A percentile compares a stretch with the other conserved stretches of the same genome.
Conservation (phyloP, 768 basidiomycete species). For the Trametes coccinea region DNA sequence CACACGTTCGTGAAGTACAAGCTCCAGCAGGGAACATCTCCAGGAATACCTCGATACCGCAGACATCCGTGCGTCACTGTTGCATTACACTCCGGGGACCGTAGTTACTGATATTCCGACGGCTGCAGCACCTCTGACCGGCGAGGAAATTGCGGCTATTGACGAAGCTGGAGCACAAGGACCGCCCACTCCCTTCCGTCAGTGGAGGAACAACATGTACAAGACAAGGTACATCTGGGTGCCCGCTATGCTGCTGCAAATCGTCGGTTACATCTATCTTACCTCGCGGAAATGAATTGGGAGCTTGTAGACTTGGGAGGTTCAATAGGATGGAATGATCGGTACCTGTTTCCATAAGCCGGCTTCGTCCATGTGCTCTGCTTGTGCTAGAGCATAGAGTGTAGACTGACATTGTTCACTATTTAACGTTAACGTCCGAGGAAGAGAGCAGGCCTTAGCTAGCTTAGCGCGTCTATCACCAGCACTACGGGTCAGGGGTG, state of each 20-base stretch:
- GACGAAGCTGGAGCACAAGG: slow-evolving; percentile 62
- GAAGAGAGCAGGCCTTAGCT: neutral
- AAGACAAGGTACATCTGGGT: slow-evolving; percentile 3
- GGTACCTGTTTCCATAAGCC: neutral
- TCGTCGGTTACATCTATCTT: slow-evolving; percentile 1
- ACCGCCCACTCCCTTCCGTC: slow-evolving; percentile 33
- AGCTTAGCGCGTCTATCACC: slow-evolving; percentile 7
- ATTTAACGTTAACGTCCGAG: neutral
- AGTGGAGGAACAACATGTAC: slow-evolving; percentile 3
- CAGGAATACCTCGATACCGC: slow-evolving; percentile 67
- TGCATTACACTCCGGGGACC: neutral
- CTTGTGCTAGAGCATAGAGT: no score
- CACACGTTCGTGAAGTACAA: slow-evolving; percentile 45
- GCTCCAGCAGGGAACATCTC: slow-evolving; percentile 58
- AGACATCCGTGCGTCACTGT: slow-evolving; percentile 47
- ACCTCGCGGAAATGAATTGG: neutral
- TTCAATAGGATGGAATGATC: neutral
- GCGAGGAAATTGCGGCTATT: slow-evolving; percentile 61
- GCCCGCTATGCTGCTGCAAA: neutral
- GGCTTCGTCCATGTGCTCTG: no score
- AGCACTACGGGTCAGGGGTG: no score
- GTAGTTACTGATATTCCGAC: neutral
- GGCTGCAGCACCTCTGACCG: slow-evolving; percentile 48
- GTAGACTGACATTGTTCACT: no score
- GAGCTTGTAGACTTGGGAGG: neutral